These are phyloP conservation scores for Hanseniaspora mollemarum DNA, from an alignment of 805 yeast species.

Conservation along the genomic window DNA sequence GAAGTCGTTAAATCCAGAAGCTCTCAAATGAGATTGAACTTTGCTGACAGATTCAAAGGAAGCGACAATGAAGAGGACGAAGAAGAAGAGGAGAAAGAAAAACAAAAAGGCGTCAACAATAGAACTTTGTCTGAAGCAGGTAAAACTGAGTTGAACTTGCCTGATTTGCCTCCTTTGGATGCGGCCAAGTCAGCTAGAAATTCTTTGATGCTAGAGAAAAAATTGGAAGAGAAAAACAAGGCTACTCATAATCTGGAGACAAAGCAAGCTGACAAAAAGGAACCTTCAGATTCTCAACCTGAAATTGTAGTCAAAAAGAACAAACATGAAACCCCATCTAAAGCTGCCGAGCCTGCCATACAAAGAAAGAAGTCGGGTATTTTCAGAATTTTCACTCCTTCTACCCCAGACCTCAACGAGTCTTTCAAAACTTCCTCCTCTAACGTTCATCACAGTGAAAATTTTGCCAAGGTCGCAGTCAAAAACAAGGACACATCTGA, in stretches of 20 bases:
- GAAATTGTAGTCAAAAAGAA: too few species aligned
- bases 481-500: slow-evolving; percentile 16
- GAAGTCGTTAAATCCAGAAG: slow-evolving; percentile 20
- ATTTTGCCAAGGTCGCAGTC: slow-evolving; percentile 16
- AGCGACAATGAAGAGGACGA: slow-evolving; percentile 15
- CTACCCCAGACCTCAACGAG: background rate
- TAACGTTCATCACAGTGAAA: background rate
- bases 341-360: slow-evolving; percentile 14
- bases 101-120: background rate
- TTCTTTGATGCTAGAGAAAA: slow-evolving; percentile 4
- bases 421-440: background rate
- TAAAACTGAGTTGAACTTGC: slow-evolving; percentile 20
- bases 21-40: slow-evolving; percentile 28
- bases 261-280: slow-evolving; percentile 16
- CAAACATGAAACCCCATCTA: background rate
- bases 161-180: slow-evolving; percentile 27
- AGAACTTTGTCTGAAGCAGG: slow-evolving; percentile 7
- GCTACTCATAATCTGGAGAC: slow-evolving; percentile 12
- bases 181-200: slow-evolving; percentile 6
- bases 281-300: too few species aligned
- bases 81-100: background rate
- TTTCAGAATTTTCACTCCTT: slow-evolving; percentile 15
- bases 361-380: slow-evolving; percentile 17
- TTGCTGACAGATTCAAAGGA: slow-evolving; percentile 32
- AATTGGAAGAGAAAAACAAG: slow-evolving; percentile 19